A percentile compares a stretch with the other conserved stretches of the same genome.
These are phyloP conservation scores for Penicillium paneum DNA, from an alignment of 2,329 filamentous ascomycete genomes.

Conservation along the genomic window DNA sequence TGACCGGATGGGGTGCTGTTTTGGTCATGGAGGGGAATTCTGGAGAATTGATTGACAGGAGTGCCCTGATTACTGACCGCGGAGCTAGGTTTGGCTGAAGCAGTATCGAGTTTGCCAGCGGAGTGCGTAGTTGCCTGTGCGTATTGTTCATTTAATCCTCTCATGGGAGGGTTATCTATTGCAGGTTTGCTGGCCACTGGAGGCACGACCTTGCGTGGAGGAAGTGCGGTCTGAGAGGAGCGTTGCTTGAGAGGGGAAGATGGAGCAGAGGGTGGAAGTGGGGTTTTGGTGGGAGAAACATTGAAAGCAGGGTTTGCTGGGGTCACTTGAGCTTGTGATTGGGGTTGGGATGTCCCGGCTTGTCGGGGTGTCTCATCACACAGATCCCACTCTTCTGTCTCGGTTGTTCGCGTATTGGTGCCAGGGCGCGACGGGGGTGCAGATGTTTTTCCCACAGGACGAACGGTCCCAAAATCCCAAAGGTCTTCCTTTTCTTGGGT, in stretches of 20 bases:
- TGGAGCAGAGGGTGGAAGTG: constrained; percentile 47
- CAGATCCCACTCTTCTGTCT: constrained; percentile 31
- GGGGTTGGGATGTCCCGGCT: constrained; percentile 25
- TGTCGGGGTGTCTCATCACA: constrained; percentile 27
- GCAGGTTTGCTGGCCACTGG: constrained; percentile 36
- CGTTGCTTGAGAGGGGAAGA: constrained; percentile 55
- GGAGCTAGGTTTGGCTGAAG: not conserved
- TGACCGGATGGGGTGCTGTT: constrained; percentile 1
- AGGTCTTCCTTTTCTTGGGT: constrained; percentile 69
- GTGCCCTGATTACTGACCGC: not conserved
- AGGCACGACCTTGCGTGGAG: constrained; percentile 47
- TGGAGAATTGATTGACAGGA: not conserved
- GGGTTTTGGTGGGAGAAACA: constrained; percentile 58
- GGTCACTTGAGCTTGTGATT: constrained; percentile 58
- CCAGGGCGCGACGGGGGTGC: constrained; percentile 64
- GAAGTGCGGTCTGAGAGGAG: constrained; percentile 48
- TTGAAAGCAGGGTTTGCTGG: constrained; percentile 44
- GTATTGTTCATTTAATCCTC: constrained; percentile 9
- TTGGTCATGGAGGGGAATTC: not conserved
- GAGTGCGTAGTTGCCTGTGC: constrained; percentile 11
- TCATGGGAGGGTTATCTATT: constrained; percentile 26
- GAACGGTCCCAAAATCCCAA: constrained; percentile 97
- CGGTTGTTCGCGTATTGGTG: constrained; percentile 67
- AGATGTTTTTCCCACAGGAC: constrained; percentile 64
- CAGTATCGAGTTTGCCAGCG: not conserved